These are phyloP conservation scores for Phytophthora europaea DNA, from an alignment of 352 stramenopile genomes.

Conservation along the genomic window DNA sequence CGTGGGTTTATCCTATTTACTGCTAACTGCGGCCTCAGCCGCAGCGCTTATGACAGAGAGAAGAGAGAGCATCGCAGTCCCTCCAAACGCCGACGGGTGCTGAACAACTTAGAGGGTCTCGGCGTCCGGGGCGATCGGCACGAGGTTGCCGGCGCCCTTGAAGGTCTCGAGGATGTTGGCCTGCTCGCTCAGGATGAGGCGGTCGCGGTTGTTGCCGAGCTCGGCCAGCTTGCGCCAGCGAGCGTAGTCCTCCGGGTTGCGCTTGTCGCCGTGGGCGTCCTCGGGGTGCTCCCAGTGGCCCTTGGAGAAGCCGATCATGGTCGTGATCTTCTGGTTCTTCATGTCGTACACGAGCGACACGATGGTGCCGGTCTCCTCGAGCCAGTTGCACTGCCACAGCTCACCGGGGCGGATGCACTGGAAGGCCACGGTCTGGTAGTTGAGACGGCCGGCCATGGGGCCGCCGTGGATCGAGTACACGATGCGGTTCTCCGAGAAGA, in stretches of 20 bases:
- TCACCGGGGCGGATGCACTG: constrained; percentile 69
- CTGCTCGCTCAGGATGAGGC: constrained; percentile 62
- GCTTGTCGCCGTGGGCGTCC: constrained; percentile 65
- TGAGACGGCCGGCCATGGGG: constrained; percentile 61
- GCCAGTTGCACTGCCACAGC: constrained; percentile 72
- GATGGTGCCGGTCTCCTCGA: constrained; percentile 67
- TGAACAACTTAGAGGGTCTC: constrained; percentile 50
- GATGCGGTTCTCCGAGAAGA: constrained; percentile 65
- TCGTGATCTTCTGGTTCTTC: constrained; percentile 58
- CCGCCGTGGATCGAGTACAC: constrained; percentile 70
- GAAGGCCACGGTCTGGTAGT: constrained; percentile 69
- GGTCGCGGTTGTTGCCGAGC: constrained; percentile 54
- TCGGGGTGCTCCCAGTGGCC: constrained; percentile 63
- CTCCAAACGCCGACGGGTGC: constrained; percentile 3
- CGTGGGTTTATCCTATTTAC: constrained; percentile 32
- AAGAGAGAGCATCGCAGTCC: neutral
- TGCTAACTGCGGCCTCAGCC: constrained; percentile 21
- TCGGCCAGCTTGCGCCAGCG: constrained; percentile 65
- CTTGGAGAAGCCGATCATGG: constrained; percentile 66
- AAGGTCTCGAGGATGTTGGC: constrained; percentile 56
- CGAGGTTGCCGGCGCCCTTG: constrained; percentile 53
- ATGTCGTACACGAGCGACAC: constrained; percentile 67
- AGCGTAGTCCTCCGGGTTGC: constrained; percentile 61
- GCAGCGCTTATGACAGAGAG: constrained; percentile 22
- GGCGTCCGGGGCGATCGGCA: constrained; percentile 53